phyloP scores from a whole-genome alignment of 129 eudicot species.

The Cynara cardunculus region DNA sequence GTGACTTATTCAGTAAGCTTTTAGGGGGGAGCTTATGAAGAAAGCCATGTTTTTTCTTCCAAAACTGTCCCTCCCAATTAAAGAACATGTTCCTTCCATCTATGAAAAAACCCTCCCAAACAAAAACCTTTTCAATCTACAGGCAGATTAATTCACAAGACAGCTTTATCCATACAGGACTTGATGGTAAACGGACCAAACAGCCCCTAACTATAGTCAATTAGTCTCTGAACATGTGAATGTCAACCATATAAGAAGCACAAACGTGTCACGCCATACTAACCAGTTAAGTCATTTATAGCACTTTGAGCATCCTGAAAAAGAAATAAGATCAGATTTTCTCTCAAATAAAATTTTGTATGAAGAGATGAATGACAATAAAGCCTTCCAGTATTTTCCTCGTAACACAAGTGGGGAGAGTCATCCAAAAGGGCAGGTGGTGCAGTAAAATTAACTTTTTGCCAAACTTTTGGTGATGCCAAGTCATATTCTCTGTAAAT shows the following conservation, averaged over 20 bases:
- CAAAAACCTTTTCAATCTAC: too few relatives aligned
- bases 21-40: too few relatives aligned
- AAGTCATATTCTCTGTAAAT: not conserved
- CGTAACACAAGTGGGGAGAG: slow-evolving; percentile 1
- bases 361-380: not conserved
- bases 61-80: too few relatives aligned
- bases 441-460: not conserved
- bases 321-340: slow-evolving; percentile 2
- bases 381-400: not conserved
- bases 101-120: too few relatives aligned
- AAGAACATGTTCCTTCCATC: too few relatives aligned
- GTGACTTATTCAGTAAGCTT: too few relatives aligned
- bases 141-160: too few relatives aligned
- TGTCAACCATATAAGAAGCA: not conserved
- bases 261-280: not conserved
- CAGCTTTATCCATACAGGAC: too few relatives aligned
- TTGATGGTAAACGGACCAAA: too few relatives aligned
- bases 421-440: not conserved
- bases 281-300: slow-evolving; percentile 80
- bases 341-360: not conserved
- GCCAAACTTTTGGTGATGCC: not conserved
- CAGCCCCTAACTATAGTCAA: not conserved
- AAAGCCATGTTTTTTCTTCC: too few relatives aligned
- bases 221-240: not conserved
- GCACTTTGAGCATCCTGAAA: slow-evolving; percentile 89